phyloP scores from a whole-genome alignment of 129 eudicot species.

The Artemisia tridentata region DNA sequence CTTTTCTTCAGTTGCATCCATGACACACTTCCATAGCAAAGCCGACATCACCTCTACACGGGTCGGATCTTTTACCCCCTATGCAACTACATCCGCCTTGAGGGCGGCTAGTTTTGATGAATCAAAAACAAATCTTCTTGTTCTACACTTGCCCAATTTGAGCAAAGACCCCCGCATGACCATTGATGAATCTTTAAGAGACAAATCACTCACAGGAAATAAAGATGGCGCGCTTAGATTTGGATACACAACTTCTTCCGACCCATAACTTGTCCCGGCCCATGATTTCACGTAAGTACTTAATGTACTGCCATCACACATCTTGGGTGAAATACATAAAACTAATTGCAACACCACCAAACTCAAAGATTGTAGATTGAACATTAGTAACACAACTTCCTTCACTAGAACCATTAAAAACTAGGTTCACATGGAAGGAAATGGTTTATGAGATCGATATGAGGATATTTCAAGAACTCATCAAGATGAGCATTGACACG shows the following conservation, averaged over 20 bases:
- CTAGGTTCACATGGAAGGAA: conserved; percentile 49
- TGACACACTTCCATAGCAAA: conserved; percentile 42
- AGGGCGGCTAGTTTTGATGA: conserved; percentile 35
- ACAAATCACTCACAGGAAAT: conserved; percentile 47
- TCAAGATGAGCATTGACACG: conserved; percentile 30
- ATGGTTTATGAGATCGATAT: conserved; percentile 29
- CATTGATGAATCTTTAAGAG: conserved; percentile 56
- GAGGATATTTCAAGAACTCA: conserved; percentile 33
- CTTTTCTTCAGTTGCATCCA: conserved; percentile 35
- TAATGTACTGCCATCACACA: conserved; percentile 50
- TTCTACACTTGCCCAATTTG: conserved; percentile 50
- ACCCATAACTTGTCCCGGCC: conserved; percentile 31
- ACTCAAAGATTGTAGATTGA: conserved; percentile 38
- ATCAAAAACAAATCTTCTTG: conserved; percentile 58
- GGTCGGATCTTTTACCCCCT: conserved; percentile 26
- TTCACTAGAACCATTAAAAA: conserved; percentile 23
- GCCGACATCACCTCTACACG: conserved; percentile 54
- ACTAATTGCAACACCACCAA: conserved; percentile 43
- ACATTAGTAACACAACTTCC: conserved; percentile 40
- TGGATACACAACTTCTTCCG: conserved; percentile 28
- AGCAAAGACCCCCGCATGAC: conserved; percentile 58
- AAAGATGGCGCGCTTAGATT: conserved; percentile 40
- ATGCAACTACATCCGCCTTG: conserved; percentile 15
- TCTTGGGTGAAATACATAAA: conserved; percentile 34
- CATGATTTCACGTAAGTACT: conserved; percentile 46